A percentile compares a stretch with the other conserved stretches of the same genome.
Evolutionary conservation across 78 protist species (phyloP).

Genomic region (Dictyostelium firmibasis): DNA sequence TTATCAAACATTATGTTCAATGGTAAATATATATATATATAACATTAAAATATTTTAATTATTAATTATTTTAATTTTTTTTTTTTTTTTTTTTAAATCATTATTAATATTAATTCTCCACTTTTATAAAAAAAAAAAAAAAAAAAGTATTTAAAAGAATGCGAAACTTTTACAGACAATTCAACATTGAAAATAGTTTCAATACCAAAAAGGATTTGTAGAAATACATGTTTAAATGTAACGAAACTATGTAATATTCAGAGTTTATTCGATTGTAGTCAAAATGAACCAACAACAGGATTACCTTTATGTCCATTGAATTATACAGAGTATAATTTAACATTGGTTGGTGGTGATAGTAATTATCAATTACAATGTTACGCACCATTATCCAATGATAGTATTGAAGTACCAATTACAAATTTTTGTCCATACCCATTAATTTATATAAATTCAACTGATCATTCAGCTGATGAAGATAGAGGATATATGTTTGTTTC

Average conservation of each 20-base stretch:
- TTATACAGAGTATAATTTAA: not conserved
- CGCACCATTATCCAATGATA: not conserved
- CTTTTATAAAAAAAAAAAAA: no score
- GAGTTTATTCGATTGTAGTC: not conserved
- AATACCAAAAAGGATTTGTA: not conserved
- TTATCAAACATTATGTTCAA: slow-evolving; percentile 11
- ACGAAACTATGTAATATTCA: not conserved
- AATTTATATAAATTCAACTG: not conserved
- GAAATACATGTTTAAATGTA: not conserved
- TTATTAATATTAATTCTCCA: no score
- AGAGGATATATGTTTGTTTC: not conserved
- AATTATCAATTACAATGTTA: not conserved
- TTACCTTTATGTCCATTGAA: not conserved
- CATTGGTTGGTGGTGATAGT: not conserved
- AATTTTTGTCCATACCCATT: not conserved
- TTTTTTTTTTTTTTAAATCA: no score
- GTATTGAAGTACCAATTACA: not conserved
- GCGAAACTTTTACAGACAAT: not conserved
- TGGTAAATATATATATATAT: not conserved
- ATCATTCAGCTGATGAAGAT: not conserved
- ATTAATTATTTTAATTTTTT: no score
- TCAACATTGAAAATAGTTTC: not conserved
- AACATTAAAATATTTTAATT: no score
- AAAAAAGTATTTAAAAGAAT: not conserved
- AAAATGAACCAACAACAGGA: not conserved